Conservation (phyloP, 305 asterid genomes). For the Fraxinus latifolia region DNA sequence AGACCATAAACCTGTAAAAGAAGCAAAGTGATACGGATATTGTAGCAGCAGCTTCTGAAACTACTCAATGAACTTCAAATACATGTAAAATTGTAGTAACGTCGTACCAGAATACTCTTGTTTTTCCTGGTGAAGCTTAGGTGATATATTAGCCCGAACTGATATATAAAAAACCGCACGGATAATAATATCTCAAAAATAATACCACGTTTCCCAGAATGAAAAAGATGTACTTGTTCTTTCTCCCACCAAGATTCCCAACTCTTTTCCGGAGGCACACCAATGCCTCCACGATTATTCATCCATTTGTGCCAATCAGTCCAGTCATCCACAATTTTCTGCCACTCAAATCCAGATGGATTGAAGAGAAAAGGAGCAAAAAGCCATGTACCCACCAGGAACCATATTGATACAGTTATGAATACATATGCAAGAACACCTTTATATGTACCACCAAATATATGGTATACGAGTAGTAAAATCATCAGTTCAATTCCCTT, state of each 20-base stretch:
- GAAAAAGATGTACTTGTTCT: conserved; percentile 73
- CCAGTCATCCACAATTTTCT: conserved; percentile 93
- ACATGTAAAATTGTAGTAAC: not conserved
- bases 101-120: conserved; percentile 61
- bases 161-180: conserved; percentile 78
- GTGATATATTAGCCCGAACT: conserved; percentile 88
- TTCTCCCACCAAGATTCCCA: conserved; percentile 99
- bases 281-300: conserved; percentile 85
- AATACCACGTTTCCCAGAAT: conserved; percentile 78
- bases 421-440: conserved; percentile 66
- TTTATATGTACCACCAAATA: conserved; percentile 65
- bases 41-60: not conserved
- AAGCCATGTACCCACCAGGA: conserved; percentile 90
- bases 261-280: conserved; percentile 83
- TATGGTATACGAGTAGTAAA: conserved; percentile 78
- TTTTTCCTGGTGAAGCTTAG: conserved; percentile 53
- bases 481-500: conserved; percentile 92
- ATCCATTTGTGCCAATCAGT: conserved; percentile 97
- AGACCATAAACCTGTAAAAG: conserved; percentile 66
- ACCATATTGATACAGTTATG: conserved; percentile 84
- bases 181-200: conserved; percentile 76
- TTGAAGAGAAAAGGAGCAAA: conserved; percentile 93
- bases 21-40: conserved; percentile 11
- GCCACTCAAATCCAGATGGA: conserved; percentile 98
- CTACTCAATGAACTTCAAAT: not conserved